Evolutionary conservation across 805 yeast species (phyloP), one percentile per base, ranked within the genome.

Genomic region (Schwanniomyces pseudopolymorphus): DNA sequence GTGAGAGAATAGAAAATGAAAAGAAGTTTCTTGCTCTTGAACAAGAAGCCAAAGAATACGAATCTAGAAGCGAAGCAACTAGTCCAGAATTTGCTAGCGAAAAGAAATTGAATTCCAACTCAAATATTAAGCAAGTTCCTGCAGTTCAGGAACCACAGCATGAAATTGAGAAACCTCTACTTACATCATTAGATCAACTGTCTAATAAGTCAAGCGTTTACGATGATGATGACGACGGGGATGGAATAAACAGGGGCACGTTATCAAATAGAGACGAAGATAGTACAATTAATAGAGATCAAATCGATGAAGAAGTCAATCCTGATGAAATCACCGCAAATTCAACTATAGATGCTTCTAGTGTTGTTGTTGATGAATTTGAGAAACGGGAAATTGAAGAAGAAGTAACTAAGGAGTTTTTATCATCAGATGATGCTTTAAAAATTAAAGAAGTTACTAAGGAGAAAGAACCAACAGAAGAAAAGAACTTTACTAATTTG

Each of bases 1-100:
- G 48, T 44, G 49, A 55, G 50, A 58, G 67, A 39, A 48, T 62
- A 26, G 59, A 58, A 35, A 61, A 66, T 43, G 72, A 68, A 46
- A 46, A 57, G 42, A 53, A 56, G 46, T 49, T 69, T 28, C 42
- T 41, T 9, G 16, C 35, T 14, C 27, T 40, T 21, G 33, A 28
- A 58, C 58, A 20, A 62, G 63, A 46, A 53, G 53, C 22, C 20
- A 17, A 31, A n/a, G 68, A 62, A 35, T 54, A 4, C 10, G 31
- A 31, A 16, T 14, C 5, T 9, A 31, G 8, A 16, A n/a, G 20
- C 16, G 16, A 17, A 14, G 35, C 14, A 16, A 16, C 4, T 11
- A 31, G 8, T 31, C 5, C 20, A 3, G 35, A 31, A 17, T 8
- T 8, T 31, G 17, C 14, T n/a, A 6, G 6, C 13, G 33, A 31